These are phyloP conservation scores for Penicillium italicum DNA, from an alignment of 2,329 filamentous ascomycete species.

Conservation along the genomic window DNA sequence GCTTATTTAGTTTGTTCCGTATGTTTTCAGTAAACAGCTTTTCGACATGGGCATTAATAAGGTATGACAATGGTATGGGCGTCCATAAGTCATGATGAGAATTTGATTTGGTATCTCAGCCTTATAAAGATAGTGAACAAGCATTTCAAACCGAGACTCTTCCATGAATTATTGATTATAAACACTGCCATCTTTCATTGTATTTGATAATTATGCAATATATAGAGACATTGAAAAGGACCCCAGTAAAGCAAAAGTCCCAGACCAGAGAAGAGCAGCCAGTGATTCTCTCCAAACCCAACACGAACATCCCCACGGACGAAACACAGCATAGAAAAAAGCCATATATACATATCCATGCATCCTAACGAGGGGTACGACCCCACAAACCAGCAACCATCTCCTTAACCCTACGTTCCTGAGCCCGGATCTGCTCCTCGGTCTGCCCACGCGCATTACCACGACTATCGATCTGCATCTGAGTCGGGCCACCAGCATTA, in stretches of 20 bases:
- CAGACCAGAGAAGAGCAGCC: not conserved
- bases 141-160: not conserved
- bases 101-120: not conserved
- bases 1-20: not conserved
- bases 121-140: not conserved
- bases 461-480: conserved; percentile 56
- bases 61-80: not conserved
- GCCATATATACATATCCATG: not conserved
- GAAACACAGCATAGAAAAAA: not conserved
- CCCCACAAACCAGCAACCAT: conserved; percentile 57
- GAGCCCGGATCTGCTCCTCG: conserved; percentile 58
- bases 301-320: not conserved
- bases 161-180: not conserved
- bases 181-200: not conserved
- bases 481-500: conserved; percentile 3
- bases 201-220: not conserved
- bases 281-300: not conserved
- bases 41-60: not conserved
- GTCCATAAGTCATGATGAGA: no score
- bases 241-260: not conserved
- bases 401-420: conserved; percentile 58
- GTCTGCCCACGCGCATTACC: conserved; percentile 60
- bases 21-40: not conserved
- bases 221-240: not conserved
- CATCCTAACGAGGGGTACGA: conserved; percentile 26